Base-by-base conservation (phyloP, 371 early-diverging fungal species). In the Mortierella sp. region DNA sequence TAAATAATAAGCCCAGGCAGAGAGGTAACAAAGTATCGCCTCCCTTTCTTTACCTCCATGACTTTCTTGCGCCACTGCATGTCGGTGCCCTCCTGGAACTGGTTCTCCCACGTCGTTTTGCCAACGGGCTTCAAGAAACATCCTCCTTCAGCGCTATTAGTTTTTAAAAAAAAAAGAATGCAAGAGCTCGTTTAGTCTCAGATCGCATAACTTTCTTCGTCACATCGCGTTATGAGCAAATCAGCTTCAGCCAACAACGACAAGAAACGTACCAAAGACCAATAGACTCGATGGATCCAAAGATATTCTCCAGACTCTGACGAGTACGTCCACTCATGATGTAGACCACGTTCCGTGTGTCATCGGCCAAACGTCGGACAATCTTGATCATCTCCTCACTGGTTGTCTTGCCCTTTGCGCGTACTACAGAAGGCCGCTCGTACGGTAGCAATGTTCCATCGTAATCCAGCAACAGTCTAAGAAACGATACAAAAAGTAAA, bases 301-400 rank as follows among this genome's bases (percentile, higher is more conserved):
- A 90, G 90, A 94, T 93, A 16, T 91, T 84, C 38, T 97, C 96
- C 42, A 98, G 84, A 70, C 91, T 91, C 11, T 90, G 91, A 58
- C 94, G 90, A 58, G 97, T 96, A 57, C 97, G 90, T 7, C 98
- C 98, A 55, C 95, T 95, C 75, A 98, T 95, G 28, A 98, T 92
- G 81, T 94, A 97, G 21, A 97, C 94, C 34, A 92, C 80, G 88
- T 97, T 97, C 50, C 85, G 84, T 13, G 95, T 94, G 77, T 97
- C 94, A 10, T 86, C 83, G 5, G 94, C 91, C 28, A 98, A 89
- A n/a, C 83, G 73, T 1, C 70, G 58, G n/a, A 97, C 80, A 24
- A 95, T 84, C 45, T 83, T 76, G 21, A 92, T 72, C 84, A 85
- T 92, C 78, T 80, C 89, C 78, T 73, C 78, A 13, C 63, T 76